A percentile compares a stretch with the other conserved stretches of the same genome.
phyloP scores from a whole-genome alignment of 371 early-diverging fungal genomes.

The Mortierella sp. region DNA sequence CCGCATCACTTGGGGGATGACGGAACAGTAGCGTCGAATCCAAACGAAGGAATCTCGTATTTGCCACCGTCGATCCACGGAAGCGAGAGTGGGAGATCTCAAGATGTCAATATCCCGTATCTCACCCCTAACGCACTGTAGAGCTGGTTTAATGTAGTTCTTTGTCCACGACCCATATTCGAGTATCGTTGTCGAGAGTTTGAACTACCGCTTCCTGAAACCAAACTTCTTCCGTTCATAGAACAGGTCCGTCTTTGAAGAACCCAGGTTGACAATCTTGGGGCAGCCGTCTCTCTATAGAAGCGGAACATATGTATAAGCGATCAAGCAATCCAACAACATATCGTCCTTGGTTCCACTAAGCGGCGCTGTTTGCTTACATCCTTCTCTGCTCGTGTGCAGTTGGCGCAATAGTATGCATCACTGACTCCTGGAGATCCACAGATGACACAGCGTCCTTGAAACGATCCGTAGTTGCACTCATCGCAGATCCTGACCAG shows the following conservation, averaged over 20 bases:
- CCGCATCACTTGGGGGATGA: slow-evolving; percentile 57
- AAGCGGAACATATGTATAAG: not conserved
- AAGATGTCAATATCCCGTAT: no score
- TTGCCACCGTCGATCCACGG: slow-evolving; percentile 39
- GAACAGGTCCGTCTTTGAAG: slow-evolving; percentile 87
- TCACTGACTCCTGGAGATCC: slow-evolving; percentile 94
- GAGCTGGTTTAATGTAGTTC: no score
- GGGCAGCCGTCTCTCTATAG: slow-evolving; percentile 94
- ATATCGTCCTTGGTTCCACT: not conserved
- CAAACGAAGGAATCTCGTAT: slow-evolving; percentile 27
- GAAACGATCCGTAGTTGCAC: slow-evolving; percentile 94
- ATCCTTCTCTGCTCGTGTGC: slow-evolving; percentile 93
- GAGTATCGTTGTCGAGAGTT: no score
- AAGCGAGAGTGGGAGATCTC: slow-evolving; percentile 35
- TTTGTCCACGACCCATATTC: not conserved
- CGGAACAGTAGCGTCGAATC: slow-evolving; percentile 30
- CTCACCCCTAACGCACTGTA: no score
- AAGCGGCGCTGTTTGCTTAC: no score
- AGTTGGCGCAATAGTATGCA: slow-evolving; percentile 96
- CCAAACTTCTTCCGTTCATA: slow-evolving; percentile 96
- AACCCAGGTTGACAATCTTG: slow-evolving; percentile 91
- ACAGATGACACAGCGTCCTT: slow-evolving; percentile 94
- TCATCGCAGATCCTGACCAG: slow-evolving; percentile 95
- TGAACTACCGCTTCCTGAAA: slow-evolving; percentile 73
- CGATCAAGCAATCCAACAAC: no score